These are phyloP conservation scores for Dendrobium catenatum DNA, from an alignment of 106 monocot genomes.

Conservation along the genomic window DNA sequence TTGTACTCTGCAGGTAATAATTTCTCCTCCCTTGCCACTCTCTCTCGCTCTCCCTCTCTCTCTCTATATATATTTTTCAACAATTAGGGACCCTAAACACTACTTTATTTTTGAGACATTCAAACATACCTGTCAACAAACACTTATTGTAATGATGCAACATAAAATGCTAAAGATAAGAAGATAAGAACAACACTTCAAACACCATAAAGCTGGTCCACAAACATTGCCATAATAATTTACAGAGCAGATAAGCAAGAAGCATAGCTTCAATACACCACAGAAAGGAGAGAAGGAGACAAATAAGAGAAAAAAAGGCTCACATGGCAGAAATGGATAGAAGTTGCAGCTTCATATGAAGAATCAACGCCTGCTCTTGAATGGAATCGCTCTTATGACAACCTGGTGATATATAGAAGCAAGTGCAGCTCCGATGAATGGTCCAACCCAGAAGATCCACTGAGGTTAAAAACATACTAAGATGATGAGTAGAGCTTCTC, in stretches of 20 bases:
- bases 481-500: neutral
- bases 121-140: neutral
- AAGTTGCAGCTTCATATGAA: neutral
- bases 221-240: neutral
- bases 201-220: neutral
- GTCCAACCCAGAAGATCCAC: conserved; percentile 40
- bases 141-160: neutral
- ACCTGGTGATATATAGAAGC: conserved; percentile 22
- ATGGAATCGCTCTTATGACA: conserved; percentile 23
- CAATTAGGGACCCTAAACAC: too few species aligned
- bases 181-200: neutral
- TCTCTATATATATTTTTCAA: too few species aligned
- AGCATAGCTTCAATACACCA: neutral
- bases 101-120: neutral
- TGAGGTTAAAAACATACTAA: neutral
- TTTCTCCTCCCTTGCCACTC: too few species aligned
- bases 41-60: too few species aligned
- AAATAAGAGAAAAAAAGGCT: neutral
- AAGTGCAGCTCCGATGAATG: conserved; percentile 28
- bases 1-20: too few species aligned
- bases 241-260: neutral
- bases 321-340: neutral
- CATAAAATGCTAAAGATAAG: neutral
- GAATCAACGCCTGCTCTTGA: conserved; percentile 24
- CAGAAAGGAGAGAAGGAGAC: neutral